Evolutionary conservation across 441 rosid species (phyloP), one percentile per base, ranked within the genome.

Genomic region (Flueggea neowawraea): DNA sequence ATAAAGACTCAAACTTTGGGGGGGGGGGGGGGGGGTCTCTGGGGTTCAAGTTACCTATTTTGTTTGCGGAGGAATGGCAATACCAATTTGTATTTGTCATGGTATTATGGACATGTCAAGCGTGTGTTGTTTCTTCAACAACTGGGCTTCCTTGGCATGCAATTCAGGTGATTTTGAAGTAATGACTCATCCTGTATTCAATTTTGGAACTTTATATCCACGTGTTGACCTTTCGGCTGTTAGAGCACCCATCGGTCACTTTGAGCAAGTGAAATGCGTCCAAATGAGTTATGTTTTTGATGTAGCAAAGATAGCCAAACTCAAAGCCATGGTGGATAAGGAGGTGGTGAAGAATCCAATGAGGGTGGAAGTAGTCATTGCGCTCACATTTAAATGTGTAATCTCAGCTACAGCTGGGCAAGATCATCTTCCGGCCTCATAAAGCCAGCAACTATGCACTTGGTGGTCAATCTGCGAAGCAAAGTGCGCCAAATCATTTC

Each of bases 61-160:
- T 32, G 61, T 60, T 54, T 74, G 81, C 41, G 84, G 82, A 49
- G 78, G 82, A n/a, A 36, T 77, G 56, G 75, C 84, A 10, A 10
- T 82, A 5, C 74, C 67, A 33, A 54, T 73, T 6, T 69, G 78
- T 16, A 0, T 75, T 15, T 75, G 77, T 5, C 87, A 82, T 55
- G 78, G 71, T 70, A 39, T 76, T 4, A 54, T 58, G 0, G 83
- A 83, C 10, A 77, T 64, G 0, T 50, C 76, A 11, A 63, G 81
- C 36, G 5, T 57, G 0, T 57, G 71, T 52, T 32, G 70, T 9
- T 74, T 83, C 68, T 56, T 80, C 69, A 78, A 75, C 55, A 50
- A 67, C 55, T 83, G 87, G 85, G 74, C 80, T 14, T 62, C 77
- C 52, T 50, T 58, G 4, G 69, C 52, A 10, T 41, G 14, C 10